Conservation (phyloP, 768 basidiomycete species). For the Suillus subalutaceus region DNA sequence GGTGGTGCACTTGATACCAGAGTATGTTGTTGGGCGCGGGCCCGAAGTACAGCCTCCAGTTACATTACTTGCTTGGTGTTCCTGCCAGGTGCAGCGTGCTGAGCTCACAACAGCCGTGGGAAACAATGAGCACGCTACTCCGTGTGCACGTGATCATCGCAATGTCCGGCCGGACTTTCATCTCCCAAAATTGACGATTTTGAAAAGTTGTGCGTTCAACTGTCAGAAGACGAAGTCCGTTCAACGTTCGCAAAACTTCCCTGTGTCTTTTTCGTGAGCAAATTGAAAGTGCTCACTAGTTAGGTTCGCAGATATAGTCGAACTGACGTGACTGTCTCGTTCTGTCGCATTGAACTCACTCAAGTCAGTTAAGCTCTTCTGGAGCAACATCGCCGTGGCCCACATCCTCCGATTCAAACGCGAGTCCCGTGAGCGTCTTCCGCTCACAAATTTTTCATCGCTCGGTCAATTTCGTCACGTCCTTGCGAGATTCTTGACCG, state of each 20-base stretch:
- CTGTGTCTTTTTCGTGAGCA: neutral
- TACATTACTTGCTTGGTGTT: too few relatives aligned
- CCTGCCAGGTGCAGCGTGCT: too few relatives aligned
- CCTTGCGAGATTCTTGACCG: constrained; percentile 53
- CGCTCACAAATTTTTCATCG: constrained; percentile 50
- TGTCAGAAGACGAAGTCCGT: neutral
- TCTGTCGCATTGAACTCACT: constrained; percentile 6
- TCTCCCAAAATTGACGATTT: too few relatives aligned
- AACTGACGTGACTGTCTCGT: neutral
- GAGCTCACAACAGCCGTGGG: too few relatives aligned
- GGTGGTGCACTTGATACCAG: too few relatives aligned
- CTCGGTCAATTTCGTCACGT: constrained; percentile 61
- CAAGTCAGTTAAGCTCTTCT: constrained; percentile 16
- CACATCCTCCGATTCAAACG: constrained; percentile 28
- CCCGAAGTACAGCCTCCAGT: too few relatives aligned
- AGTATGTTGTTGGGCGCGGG: too few relatives aligned
- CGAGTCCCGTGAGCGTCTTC: constrained; percentile 33
- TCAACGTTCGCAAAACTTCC: neutral
- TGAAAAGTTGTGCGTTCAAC: too few relatives aligned
- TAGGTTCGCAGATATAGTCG: neutral
- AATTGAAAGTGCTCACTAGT: neutral
- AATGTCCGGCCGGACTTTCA: too few relatives aligned
- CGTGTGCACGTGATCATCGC: too few relatives aligned
- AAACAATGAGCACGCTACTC: too few relatives aligned
- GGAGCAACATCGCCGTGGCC: constrained; percentile 34